phyloP scores from a whole-genome alignment of 2,329 filamentous ascomycete species.

The Sclerotinia glacialis region DNA sequence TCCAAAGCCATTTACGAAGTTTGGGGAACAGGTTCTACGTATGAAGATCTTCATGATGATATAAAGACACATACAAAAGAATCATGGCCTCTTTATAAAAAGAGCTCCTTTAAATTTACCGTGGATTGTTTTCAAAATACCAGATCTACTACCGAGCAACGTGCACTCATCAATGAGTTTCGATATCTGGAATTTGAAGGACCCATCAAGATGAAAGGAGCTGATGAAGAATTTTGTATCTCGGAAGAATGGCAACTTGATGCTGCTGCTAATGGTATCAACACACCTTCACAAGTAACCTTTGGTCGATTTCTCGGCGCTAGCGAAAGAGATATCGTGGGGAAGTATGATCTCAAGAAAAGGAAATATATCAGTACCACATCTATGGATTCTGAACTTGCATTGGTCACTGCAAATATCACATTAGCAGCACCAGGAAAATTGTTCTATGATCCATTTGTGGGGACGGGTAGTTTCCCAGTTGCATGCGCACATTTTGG shows the following conservation, averaged over 20 bases:
- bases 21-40: constrained; percentile 71
- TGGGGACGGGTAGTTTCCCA: constrained; percentile 90
- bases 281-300: constrained; percentile 60
- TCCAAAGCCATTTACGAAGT: constrained; percentile 82
- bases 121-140: constrained; percentile 80
- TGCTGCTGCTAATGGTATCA: constrained; percentile 47
- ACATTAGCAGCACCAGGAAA: constrained; percentile 78
- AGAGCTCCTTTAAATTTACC: constrained; percentile 74
- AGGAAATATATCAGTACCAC: constrained; percentile 91
- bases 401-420: constrained; percentile 88
- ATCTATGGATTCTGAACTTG: constrained; percentile 94
- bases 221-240: constrained; percentile 73
- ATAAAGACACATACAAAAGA: constrained; percentile 57
- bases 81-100: constrained; percentile 65
- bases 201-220: constrained; percentile 69
- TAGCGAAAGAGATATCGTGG: constrained; percentile 64
- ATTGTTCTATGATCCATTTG: constrained; percentile 91
- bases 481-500: constrained; percentile 90
- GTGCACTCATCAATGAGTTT: constrained; percentile 79
- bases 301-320: constrained; percentile 69
- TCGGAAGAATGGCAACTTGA: constrained; percentile 75
- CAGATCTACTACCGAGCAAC: constrained; percentile 59
- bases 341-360: constrained; percentile 87
- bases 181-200: constrained; percentile 75
- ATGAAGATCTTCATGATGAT: constrained; percentile 65